Base-by-base conservation (phyloP, 2,329 filamentous ascomycete genomes). In the Microsporum canis region DNA sequence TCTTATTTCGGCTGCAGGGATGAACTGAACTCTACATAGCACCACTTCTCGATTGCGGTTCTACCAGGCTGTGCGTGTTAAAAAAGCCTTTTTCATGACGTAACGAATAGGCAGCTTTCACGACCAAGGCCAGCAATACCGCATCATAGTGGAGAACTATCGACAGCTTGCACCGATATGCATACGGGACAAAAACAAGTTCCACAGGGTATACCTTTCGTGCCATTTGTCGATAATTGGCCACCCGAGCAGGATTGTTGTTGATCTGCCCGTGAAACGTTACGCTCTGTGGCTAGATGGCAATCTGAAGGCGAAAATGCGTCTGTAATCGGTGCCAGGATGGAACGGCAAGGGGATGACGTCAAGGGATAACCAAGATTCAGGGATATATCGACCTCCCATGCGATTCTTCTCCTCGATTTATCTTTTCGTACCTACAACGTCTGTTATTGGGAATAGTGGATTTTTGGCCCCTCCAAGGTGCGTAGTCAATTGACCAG, bases 321-420 rank as follows among this genome's bases (percentile, higher is more conserved):
- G 36, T 23, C 31, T 31, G 31, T 36, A 36, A 55, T 55, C 36
- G 33, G 10, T n/a, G 51, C 14, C 31, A 55, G 33, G 23, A 34
- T 55, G 31, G 14, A 55, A 38, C 51, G 51, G 51, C 51, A 55
- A 55, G 23, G 39, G 3, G 34, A 57, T 57, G 55, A 57, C 55
- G 55, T 57, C 55, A 57, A 57, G 27, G 27, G 27, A 14, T 23
- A 14, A 41, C 34, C 55, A 39, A 57, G 34, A 57, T 57, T 36
- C 55, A 57, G 55, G 39, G 55, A 39, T 57, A 55, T 55, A 55
- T 55, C 51, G 31, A 34, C 51, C 51, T 34, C 51, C 51, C 29
- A 14, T 31, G 14, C 31, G 36, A 8, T 55, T 12, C 5, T 36
- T 36, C 51, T 55, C 6, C 12, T 31, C 12, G 14, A 23, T 27